These are phyloP conservation scores for Penicillium subrubescens DNA, from an alignment of 495 filamentous ascomycete species.

Conservation along the genomic window DNA sequence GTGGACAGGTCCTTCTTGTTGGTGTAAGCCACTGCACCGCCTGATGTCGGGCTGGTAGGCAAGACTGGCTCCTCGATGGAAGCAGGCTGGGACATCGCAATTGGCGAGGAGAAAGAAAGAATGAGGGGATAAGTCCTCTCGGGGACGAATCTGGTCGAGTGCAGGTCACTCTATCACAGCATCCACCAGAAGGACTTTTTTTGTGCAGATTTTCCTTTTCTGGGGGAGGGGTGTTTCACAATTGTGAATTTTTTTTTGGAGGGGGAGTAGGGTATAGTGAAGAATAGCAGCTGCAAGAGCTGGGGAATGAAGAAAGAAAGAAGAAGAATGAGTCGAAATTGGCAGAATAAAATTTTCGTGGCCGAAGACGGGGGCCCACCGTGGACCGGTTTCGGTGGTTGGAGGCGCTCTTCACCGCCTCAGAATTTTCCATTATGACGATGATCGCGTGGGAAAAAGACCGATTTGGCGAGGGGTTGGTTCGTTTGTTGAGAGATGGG, in stretches of 20 bases:
- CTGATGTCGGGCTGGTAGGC: slow-evolving; percentile 39
- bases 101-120: slow-evolving; percentile 26
- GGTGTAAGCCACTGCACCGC: slow-evolving; percentile 40
- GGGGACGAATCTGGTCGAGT: slow-evolving; percentile 40
- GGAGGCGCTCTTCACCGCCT: slow-evolving; percentile 15
- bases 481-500: neutral
- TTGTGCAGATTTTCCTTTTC: neutral
- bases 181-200: slow-evolving; percentile 42
- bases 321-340: slow-evolving; percentile 15
- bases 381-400: slow-evolving; percentile 13
- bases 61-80: slow-evolving; percentile 37
- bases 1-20: slow-evolving; percentile 37
- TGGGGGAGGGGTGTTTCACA: neutral
- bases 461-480: neutral
- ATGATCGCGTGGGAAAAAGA: neutral
- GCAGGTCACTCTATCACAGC: slow-evolving; percentile 48
- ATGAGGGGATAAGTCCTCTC: slow-evolving; percentile 48
- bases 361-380: slow-evolving; percentile 15
- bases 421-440: slow-evolving; percentile 17
- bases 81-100: slow-evolving; percentile 36
- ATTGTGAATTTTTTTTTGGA: slow-evolving; percentile 6
- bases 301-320: slow-evolving; percentile 25
- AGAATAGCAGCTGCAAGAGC: slow-evolving; percentile 30
- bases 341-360: slow-evolving; percentile 33
- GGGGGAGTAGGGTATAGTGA: neutral